Base-by-base conservation (phyloP, 306 rosid genomes). In the Senna siamea region DNA sequence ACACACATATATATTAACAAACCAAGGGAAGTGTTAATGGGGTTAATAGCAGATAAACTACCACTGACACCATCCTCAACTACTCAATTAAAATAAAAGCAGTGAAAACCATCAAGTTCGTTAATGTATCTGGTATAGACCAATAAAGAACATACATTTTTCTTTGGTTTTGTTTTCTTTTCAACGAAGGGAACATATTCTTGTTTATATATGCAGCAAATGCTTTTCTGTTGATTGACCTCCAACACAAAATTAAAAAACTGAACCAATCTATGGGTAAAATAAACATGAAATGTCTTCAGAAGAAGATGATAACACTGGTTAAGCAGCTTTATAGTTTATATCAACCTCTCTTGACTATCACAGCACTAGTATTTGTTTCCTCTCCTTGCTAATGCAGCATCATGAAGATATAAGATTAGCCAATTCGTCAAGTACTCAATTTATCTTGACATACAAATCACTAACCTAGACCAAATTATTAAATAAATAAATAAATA, bases 11-110 rank as follows among this genome's bases (percentile, higher is more conserved):
- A 37, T 7, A 5, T 35, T 10, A 61, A 9, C 50, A 62, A 17
- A 38, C 50, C n/a, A 62, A 2, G 9, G 30, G 32, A 17, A 26
- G 53, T n/a, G 63, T 34, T 47, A 28, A 51, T 26, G 40, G 12
- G 41, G 54, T 37, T 18, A 60, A 61, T 51, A 43, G 30, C 60
- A 72, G 23, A 67, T 43, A 53, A 60, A 20, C 15, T 51, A 22
- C 17, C 50, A 38, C 18, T 57, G 20, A 41, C 15, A 30, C 53
- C 20, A 71, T 28, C 66, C 63, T 43, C 15, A 61, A 34, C 53
- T 47, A 9, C 43, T 26, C 41, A 53, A 35, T n/a, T 17, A 43
- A 40, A 26, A 23, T 56, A 28, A 30, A 66, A 5, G 34, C 20
- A 34, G 22, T 52, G 11, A 35, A 67, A 20, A 17, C 23, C 52